Percentiles rank a stretch among this genome's conserved stretches.
These are phyloP conservation scores for Phytophthora ohioensis DNA, from an alignment of 352 stramenopile species.

Conservation along the genomic window DNA sequence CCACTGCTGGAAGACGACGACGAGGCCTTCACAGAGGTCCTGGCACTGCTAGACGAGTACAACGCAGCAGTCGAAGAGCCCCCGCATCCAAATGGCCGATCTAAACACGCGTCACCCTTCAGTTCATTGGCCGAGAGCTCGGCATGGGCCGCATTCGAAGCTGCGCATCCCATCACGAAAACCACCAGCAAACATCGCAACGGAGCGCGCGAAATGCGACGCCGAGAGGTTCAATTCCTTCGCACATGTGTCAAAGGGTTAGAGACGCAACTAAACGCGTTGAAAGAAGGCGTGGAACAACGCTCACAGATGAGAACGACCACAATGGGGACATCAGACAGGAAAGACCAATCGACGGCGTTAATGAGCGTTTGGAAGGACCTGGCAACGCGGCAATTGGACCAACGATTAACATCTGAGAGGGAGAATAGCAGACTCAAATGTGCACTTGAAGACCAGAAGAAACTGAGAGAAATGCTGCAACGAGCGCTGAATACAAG, in stretches of 20 bases:
- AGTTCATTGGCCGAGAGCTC: constrained; percentile 11
- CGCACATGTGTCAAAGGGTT: constrained; percentile 28
- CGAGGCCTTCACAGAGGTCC: constrained; percentile 40
- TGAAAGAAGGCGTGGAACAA: constrained; percentile 19
- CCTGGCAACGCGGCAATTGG: constrained; percentile 42
- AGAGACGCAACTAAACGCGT: constrained; percentile 24
- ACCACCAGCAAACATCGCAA: constrained; percentile 47
- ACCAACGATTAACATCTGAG: constrained; percentile 39
- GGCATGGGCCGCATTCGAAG: constrained; percentile 32
- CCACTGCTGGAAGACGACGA: constrained; percentile 38
- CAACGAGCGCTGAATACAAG: constrained; percentile 45
- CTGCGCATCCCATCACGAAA: constrained; percentile 25
- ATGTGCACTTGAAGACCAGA: constrained; percentile 37
- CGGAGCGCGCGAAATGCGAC: constrained; percentile 43
- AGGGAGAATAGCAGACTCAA: constrained; percentile 45
- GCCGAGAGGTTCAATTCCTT: constrained; percentile 41
- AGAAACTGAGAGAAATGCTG: constrained; percentile 42
- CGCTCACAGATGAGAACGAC: constrained; percentile 8
- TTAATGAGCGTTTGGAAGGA: constrained; percentile 40
- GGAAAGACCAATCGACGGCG: constrained; percentile 6
- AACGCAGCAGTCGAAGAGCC: constrained; percentile 15
- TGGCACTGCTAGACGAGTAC: constrained; percentile 45
- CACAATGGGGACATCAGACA: not conserved
- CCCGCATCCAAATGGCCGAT: not conserved
- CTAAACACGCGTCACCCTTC: constrained; percentile 6